A percentile compares a stretch with the other conserved stretches of the same genome.
phyloP scores from a whole-genome alignment of 192 early-diverging fungal species.

The Lunasporangiospora selenospora region DNA sequence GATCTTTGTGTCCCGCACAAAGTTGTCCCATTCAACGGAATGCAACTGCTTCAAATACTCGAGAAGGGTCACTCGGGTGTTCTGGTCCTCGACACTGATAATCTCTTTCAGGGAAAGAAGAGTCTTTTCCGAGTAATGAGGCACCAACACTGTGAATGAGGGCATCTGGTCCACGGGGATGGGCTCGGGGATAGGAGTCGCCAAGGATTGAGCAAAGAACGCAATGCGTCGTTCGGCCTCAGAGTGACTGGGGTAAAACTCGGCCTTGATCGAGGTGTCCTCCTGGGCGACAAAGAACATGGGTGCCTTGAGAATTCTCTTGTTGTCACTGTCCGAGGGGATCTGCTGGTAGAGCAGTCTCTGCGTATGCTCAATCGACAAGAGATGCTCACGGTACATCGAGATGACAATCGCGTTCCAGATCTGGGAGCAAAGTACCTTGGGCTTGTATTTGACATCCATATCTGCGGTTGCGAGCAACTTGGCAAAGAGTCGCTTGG shows the following conservation, averaged over 20 bases:
- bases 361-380: slow-evolving; percentile 72
- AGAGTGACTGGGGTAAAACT: slow-evolving; percentile 71
- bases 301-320: slow-evolving; percentile 66
- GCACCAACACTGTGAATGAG: slow-evolving; percentile 78
- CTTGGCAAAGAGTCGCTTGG: slow-evolving; percentile 77
- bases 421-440: slow-evolving; percentile 73
- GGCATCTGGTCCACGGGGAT: slow-evolving; percentile 81
- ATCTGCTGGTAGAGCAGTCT: slow-evolving; percentile 75
- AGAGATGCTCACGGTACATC: slow-evolving; percentile 78
- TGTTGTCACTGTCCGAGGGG: slow-evolving; percentile 48
- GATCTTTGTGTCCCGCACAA: slow-evolving; percentile 82
- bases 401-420: slow-evolving; percentile 83
- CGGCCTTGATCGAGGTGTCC: slow-evolving; percentile 65
- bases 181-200: slow-evolving; percentile 76
- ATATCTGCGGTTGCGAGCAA: slow-evolving; percentile 69
- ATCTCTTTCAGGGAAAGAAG: slow-evolving; percentile 78
- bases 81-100: slow-evolving; percentile 76
- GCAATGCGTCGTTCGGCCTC: slow-evolving; percentile 80
- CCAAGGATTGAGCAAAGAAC: slow-evolving; percentile 84
- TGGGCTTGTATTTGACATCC: slow-evolving; percentile 75
- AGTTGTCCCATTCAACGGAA: slow-evolving; percentile 84
- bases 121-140: slow-evolving; percentile 84
- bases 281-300: slow-evolving; percentile 76
- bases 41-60: slow-evolving; percentile 80
- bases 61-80: slow-evolving; percentile 74